Base-by-base conservation (phyloP, 2,329 filamentous ascomycete genomes). In the Exophiala oligosperma region DNA sequence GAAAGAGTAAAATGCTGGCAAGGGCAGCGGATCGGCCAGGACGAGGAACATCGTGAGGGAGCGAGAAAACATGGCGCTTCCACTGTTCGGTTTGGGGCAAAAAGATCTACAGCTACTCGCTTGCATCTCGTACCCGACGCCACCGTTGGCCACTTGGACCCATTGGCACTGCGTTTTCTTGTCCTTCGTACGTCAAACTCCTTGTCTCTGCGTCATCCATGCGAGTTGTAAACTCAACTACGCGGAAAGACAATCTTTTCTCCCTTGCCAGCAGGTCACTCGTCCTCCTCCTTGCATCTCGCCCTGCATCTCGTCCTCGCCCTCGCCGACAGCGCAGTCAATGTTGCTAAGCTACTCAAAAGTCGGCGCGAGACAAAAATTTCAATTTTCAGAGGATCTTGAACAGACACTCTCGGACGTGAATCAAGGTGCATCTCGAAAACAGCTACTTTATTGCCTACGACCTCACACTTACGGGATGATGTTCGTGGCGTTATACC, bases 21-120 rank as follows among this genome's bases (percentile, higher is more conserved):
- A 29, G 32, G 32, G 32, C 32, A 35, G 32, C 56, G 56, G 49
- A 59, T 54, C 55, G 49, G 52, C 48, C 50, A 57, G 43, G 44
- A 57, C 40, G 54, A 55, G 44, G 50, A 49, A 44, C 29, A 52
- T 43, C 37, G n/a, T 32, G 11, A 29, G 32, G 17, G 17, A 50
- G 29, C 14, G 48, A n/a, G 24, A 40, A 11, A 37, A 40, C 21
- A 9, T 29, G 32, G 32, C 9, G 32, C 2, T 40, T 7, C 11
- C 46, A n/a, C 24, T 28, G 28, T 14, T n/a, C 24, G 24, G 46
- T 26, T 35, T 11, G 32, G 32, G 32, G 32, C 32, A 35, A 48
- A 48, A 48, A n/a, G 46, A 48, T 48, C 46, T n/a, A 29, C 46
- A 48, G 29, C 46, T n/a, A 29, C 46, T 29, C 23, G 26, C 24